Evolutionary conservation across 2,329 filamentous ascomycete species (phyloP).

Genomic region (Tolypocladium amazonense): DNA sequence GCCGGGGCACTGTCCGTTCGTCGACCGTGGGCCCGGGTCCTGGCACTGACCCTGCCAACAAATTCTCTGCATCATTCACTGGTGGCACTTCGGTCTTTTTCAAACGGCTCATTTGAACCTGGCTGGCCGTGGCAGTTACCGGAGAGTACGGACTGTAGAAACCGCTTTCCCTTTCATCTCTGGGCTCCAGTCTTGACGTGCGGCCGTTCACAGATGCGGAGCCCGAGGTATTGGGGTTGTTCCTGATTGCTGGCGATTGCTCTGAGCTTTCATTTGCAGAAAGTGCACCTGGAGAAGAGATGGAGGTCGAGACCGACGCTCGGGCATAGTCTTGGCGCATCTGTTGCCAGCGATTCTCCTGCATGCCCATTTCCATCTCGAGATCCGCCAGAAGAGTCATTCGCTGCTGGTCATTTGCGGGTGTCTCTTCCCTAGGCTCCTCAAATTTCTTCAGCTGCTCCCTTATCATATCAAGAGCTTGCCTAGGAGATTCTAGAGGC

Average conservation of each 20-base stretch:
- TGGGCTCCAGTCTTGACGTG: neutral
- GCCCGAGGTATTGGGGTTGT: too few relatives aligned
- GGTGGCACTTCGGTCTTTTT: neutral
- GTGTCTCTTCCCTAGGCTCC: constrained; percentile 20
- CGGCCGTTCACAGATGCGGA: neutral
- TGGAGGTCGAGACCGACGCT: constrained; percentile 39
- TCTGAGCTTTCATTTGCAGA: neutral
- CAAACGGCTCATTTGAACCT: constrained; percentile 1
- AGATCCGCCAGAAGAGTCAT: constrained; percentile 45
- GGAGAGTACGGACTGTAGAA: neutral
- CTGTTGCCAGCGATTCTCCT: constrained; percentile 49
- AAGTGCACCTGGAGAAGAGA: constrained; percentile 10
- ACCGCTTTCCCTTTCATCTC: neutral
- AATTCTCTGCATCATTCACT: neutral
- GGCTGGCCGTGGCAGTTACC: neutral
- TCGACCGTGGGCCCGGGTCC: neutral
- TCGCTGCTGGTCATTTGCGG: constrained; percentile 28
- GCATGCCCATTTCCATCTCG: constrained; percentile 50
- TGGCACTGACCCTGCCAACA: too few relatives aligned
- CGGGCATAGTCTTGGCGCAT: constrained; percentile 42
- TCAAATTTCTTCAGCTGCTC: constrained; percentile 41
- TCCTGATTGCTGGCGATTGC: neutral
- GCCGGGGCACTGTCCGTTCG: neutral
- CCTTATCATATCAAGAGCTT: constrained; percentile 38
- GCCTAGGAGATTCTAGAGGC: constrained; percentile 40